phyloP scores from a whole-genome alignment of 2,329 filamentous ascomycete genomes.

The Trichoderma oligosporum region DNA sequence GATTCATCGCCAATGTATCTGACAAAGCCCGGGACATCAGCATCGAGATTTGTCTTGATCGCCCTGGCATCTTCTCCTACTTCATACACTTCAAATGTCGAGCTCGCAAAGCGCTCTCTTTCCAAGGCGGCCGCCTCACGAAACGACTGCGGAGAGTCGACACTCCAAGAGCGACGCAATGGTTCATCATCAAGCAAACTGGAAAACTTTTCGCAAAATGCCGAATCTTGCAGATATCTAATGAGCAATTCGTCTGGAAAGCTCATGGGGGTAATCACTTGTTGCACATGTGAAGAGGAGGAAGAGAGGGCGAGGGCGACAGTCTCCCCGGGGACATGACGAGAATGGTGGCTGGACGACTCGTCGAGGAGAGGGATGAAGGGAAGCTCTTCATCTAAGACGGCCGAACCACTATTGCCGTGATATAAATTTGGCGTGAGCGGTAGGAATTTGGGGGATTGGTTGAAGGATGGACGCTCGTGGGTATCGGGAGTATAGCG shows the following conservation, averaged over 20 bases:
- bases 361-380: conserved; percentile 33
- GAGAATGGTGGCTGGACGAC: not conserved
- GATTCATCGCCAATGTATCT: conserved; percentile 28
- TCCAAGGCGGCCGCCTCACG: conserved; percentile 36
- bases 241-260: conserved; percentile 44
- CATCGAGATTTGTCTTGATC: conserved; percentile 30
- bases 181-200: conserved; percentile 36
- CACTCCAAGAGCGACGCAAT: conserved; percentile 33
- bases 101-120: conserved; percentile 41
- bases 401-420: conserved; percentile 21
- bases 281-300: conserved; percentile 17
- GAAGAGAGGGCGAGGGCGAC: not conserved
- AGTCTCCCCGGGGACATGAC: conserved; percentile 20
- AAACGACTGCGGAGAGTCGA: conserved; percentile 33
- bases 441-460: conserved; percentile 25
- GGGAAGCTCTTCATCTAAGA: conserved; percentile 31
- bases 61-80: conserved; percentile 45
- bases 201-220: conserved; percentile 41
- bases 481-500: conserved; percentile 32
- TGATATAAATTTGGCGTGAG: conserved; percentile 25
- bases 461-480: conserved; percentile 26
- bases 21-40: conserved; percentile 26
- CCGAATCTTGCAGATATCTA: conserved; percentile 37
- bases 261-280: conserved; percentile 24
- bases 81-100: conserved; percentile 57